phyloP scores from a whole-genome alignment of 495 filamentous ascomycete genomes.

The Annulohypoxylon stygium region DNA sequence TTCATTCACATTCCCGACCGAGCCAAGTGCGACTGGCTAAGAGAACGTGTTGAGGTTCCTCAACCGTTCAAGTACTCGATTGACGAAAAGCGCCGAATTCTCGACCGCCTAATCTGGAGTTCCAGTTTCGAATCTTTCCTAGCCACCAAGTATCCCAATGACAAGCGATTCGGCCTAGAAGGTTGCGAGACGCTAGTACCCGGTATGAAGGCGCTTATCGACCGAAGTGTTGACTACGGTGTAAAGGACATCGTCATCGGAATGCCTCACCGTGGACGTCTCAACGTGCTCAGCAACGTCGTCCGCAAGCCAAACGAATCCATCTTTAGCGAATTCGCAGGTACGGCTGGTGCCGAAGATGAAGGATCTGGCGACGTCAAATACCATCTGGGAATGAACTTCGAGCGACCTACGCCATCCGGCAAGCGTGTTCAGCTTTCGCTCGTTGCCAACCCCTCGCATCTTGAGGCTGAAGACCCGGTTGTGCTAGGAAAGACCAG shows the following conservation, averaged over 20 bases:
- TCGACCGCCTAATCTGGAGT: conserved; percentile 98
- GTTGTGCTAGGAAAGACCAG: conserved; percentile 97
- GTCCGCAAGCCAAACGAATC: conserved; percentile 99
- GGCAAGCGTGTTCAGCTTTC: conserved; percentile 99
- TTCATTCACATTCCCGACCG: conserved; percentile 99
- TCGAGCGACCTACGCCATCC: conserved; percentile 96
- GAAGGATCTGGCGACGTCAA: conserved; percentile 99
- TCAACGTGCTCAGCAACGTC: conserved; percentile 98
- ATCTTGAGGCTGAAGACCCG: conserved; percentile 98
- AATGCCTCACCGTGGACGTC: conserved; percentile 98
- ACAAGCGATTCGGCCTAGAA: conserved; percentile 98
- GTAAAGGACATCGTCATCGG: conserved; percentile 99
- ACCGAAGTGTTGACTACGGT: conserved; percentile 97
- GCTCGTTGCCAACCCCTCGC: conserved; percentile 97
- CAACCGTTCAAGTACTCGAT: conserved; percentile 94
- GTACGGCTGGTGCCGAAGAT: conserved; percentile 86
- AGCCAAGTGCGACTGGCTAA: conserved; percentile 97
- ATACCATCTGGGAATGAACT: conserved; percentile 99
- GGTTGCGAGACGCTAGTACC: conserved; percentile 96
- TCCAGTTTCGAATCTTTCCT: conserved; percentile 96
- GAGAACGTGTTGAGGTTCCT: conserved; percentile 93
- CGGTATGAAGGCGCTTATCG: conserved; percentile 99
- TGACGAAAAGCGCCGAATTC: conserved; percentile 96
- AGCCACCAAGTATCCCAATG: conserved; percentile 97
- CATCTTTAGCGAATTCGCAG: conserved; percentile 98